Evolutionary conservation across 495 filamentous ascomycete genomes (phyloP), one percentile per base, ranked within the genome.

Genomic region (Penicillium waksmanii): DNA sequence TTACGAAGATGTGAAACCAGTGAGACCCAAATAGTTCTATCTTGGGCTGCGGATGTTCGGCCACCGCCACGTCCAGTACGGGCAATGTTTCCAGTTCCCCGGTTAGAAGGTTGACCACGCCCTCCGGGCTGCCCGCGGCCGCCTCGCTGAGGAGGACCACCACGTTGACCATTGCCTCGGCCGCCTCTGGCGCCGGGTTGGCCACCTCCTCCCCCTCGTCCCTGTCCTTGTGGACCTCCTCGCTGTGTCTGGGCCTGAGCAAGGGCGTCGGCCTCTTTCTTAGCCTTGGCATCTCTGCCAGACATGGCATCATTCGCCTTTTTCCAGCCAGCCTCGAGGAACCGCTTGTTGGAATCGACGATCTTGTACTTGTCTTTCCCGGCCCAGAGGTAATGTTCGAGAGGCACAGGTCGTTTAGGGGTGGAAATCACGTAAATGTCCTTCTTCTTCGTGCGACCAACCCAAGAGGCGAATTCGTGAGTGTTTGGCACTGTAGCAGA

Each of bases 381-480:
- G 8, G 90, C 92, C 95, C 95, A 98, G 6, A 98, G 82, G 70
- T 91, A 98, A 71, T 98, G 96, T 69, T 98, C 94, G 17, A 98
- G 76, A 0, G 95, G 95, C 15, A 98, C 92, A 6, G 95, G 95
- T 56, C 95, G 85, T 72, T 98, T 98, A 10, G 92, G 87, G 2
- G 95, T 98, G 1, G 95, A 98, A 51, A 98, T 98, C 49, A 98
- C 95, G 71, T 97, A 98, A 53, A 98, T 97, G 70, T 98, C 90
- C 77, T 96, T 97, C 77, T 96, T 93, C 79, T 98, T 98, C 17
- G 96, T 98, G 51, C 95, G 85, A 36, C 95, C 95, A 36, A 98
- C 96, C 95, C 95, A 98, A 6, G 92, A 97, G 18, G 95, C 96
- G 67, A 98, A 98, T 71, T 98, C 95, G 60, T 96, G 83, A 2